Conservation (phyloP, 192 early-diverging fungal species). For the Coemansia sp. region DNA sequence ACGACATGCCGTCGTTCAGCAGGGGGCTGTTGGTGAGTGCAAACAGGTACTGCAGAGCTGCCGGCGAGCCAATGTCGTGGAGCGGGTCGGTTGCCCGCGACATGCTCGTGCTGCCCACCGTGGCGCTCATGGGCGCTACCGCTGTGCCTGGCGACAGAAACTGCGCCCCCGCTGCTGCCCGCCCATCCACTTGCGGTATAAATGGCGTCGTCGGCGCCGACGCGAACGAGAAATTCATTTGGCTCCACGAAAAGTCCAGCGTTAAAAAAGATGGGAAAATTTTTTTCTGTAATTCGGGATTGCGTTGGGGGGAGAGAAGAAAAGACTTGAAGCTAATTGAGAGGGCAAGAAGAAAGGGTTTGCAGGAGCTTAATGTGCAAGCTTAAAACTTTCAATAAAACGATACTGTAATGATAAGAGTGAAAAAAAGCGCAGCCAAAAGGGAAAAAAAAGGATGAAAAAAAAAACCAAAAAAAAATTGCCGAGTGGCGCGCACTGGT, state of each 20-base stretch:
- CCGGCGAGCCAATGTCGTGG: slow-evolving; percentile 46
- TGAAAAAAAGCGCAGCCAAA: slow-evolving; percentile 32
- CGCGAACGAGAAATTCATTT: slow-evolving; percentile 55
- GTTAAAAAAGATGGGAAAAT: background rate
- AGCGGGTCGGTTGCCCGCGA: slow-evolving; percentile 44
- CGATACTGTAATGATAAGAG: slow-evolving; percentile 5
- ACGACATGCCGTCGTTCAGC: slow-evolving; percentile 18
- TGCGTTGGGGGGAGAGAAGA: background rate
- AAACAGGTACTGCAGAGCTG: slow-evolving; percentile 39
- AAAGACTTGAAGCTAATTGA: background rate
- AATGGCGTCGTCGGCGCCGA: slow-evolving; percentile 53
- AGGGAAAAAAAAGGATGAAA: slow-evolving; percentile 3
- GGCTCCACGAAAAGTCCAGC: background rate
- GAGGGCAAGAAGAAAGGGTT: background rate
- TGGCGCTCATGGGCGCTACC: slow-evolving; percentile 12
- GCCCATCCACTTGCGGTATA: slow-evolving; percentile 45
- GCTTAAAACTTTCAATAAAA: background rate
- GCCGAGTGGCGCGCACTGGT: background rate
- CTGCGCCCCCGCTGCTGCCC: slow-evolving; percentile 15
- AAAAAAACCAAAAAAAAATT: slow-evolving; percentile 9
- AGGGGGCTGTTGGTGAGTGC: slow-evolving; percentile 36
- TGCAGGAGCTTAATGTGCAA: background rate
- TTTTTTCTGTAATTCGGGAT: background rate
- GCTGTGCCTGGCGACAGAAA: slow-evolving; percentile 13
- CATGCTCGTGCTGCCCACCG: slow-evolving; percentile 5